These are phyloP conservation scores for Phoma herbarum DNA, from an alignment of 2,329 filamentous ascomycete genomes.

Conservation along the genomic window DNA sequence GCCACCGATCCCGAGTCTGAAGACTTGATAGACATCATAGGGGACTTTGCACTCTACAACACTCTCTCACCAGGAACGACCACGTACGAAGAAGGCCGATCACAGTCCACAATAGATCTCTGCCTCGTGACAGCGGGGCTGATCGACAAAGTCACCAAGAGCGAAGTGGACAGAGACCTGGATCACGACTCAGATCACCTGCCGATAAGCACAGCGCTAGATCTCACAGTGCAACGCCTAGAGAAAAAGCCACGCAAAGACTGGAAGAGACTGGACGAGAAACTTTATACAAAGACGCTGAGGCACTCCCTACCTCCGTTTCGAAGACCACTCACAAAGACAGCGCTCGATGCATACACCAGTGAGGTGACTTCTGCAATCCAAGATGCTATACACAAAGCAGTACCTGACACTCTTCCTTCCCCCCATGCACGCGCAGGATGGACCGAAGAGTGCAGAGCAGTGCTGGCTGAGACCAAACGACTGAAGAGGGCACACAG, in stretches of 20 bases:
- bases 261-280: not conserved
- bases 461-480: not conserved
- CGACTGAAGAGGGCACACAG: conserved; percentile 1
- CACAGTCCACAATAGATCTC: too few species aligned
- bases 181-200: not conserved
- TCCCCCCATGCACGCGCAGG: not conserved
- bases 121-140: not conserved
- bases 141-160: not conserved
- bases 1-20: not conserved
- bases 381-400: not conserved
- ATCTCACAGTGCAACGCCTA: too few species aligned
- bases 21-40: not conserved
- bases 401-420: not conserved
- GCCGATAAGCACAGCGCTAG: too few species aligned
- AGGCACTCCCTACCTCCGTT: not conserved
- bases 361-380: not conserved
- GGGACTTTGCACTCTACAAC: not conserved
- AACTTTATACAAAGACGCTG: not conserved
- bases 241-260: not conserved
- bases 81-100: too few species aligned
- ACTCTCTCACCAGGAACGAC: not conserved
- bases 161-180: not conserved
- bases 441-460: not conserved
- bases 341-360: not conserved
- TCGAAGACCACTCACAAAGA: not conserved